Conservation (phyloP, 2,329 filamentous ascomycete species). For the Colletotrichum navitas region DNA sequence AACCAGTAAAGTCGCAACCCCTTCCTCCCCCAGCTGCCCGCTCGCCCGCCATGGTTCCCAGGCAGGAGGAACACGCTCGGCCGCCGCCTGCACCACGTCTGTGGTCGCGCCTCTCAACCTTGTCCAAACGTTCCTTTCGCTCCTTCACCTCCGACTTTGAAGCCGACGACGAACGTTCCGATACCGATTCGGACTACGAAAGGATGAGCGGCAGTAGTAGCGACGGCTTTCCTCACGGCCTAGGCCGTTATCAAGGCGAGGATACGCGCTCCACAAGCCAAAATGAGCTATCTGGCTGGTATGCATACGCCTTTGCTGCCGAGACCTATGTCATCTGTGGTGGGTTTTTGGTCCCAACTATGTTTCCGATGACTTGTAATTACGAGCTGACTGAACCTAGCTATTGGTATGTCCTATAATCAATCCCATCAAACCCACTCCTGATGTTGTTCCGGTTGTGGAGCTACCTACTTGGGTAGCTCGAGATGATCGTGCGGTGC, state of each 20-base stretch:
- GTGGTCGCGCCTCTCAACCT: conserved; percentile 63
- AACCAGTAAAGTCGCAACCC: conserved; percentile 37
- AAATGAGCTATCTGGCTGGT: conserved; percentile 94
- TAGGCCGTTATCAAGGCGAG: conserved; percentile 78
- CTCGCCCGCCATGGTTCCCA: conserved; percentile 40
- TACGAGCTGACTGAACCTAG: conserved; percentile 40
- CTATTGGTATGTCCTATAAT: conserved; percentile 47
- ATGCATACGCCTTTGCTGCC: conserved; percentile 94
- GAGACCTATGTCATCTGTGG: conserved; percentile 98
- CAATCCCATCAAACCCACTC: background rate
- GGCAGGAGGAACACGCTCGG: conserved; percentile 44
- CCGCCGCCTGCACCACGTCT: conserved; percentile 60
- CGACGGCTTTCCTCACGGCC: conserved; percentile 52
- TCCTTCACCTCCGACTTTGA: conserved; percentile 75
- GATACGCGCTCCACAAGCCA: conserved; percentile 89
- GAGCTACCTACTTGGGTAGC: conserved; percentile 2
- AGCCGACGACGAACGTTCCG: conserved; percentile 77
- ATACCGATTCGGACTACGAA: conserved; percentile 49
- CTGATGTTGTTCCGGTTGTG: background rate
- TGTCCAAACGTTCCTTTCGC: conserved; percentile 67
- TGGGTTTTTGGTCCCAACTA: conserved; percentile 56
- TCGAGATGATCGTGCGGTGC: conserved; percentile 1
- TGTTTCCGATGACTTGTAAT: background rate
- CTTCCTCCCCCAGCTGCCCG: conserved; percentile 9
- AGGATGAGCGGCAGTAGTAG: conserved; percentile 54